Evolutionary conservation across 805 yeast species (phyloP).

Genomic region (Naumovozyma baii): DNA sequence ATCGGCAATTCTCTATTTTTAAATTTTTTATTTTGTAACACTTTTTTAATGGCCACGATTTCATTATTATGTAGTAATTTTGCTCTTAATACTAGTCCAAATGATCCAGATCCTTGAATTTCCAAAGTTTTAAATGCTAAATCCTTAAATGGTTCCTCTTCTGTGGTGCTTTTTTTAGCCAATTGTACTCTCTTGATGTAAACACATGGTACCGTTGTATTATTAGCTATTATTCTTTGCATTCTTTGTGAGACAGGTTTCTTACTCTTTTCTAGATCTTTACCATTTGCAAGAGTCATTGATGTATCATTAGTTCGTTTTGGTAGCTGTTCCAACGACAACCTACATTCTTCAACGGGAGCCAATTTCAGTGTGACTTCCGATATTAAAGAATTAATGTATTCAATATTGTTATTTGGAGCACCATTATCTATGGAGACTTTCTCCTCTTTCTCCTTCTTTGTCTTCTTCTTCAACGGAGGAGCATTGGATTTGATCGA

Average conservation of each 20-base stretch:
- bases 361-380: neutral
- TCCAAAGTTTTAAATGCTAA: neutral
- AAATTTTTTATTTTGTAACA: constrained; percentile 80
- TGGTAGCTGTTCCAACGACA: no score
- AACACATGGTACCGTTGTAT: neutral
- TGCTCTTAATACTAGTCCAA: constrained; percentile 77
- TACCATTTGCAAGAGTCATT: no score
- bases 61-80: constrained; percentile 36
- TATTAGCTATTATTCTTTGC: neutral
- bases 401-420: neutral
- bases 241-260: neutral
- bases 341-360: neutral
- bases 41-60: constrained; percentile 65
- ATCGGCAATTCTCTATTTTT: constrained; percentile 75
- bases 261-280: no score
- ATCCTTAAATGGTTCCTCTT: neutral
- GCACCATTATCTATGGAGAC: neutral
- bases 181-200: neutral
- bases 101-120: constrained; percentile 64
- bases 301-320: no score
- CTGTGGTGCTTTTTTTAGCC: neutral
- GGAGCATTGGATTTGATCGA: neutral
- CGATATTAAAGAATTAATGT: neutral
- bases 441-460: neutral
- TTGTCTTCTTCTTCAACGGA: neutral